Conservation (phyloP, 1,284 basidiomycete species). For the Ustilago sp. region DNA sequence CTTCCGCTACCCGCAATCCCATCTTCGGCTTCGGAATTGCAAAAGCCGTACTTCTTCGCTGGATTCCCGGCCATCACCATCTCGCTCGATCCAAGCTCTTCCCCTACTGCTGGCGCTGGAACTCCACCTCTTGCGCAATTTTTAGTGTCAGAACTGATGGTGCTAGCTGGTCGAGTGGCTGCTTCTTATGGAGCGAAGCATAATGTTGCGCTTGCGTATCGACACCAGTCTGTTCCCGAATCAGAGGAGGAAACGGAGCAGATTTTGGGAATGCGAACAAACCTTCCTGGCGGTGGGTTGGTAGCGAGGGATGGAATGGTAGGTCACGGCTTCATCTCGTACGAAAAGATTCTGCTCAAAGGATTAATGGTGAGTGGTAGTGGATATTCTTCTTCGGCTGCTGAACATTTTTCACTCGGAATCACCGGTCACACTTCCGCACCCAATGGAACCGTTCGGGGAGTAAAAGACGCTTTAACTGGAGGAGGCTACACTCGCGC, state of each 20-base stretch:
- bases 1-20: conserved; percentile 30
- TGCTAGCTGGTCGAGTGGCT: conserved; percentile 81
- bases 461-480: conserved; percentile 23
- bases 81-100: conserved; percentile 3
- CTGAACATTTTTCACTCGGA: conserved; percentile 80
- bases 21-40: background rate
- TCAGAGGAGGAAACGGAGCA: conserved; percentile 48
- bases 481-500: conserved; percentile 77
- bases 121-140: conserved; percentile 27
- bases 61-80: conserved; percentile 50
- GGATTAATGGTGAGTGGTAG: conserved; percentile 24
- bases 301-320: conserved; percentile 6
- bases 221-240: conserved; percentile 72
- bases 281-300: conserved; percentile 43
- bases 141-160: conserved; percentile 85
- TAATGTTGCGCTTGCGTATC: conserved; percentile 78
- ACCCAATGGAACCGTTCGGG: background rate
- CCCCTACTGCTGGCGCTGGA: background rate
- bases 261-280: conserved; percentile 62
- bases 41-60: conserved; percentile 45
- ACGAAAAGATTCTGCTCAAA: conserved; percentile 24
- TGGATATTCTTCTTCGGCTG: conserved; percentile 69
- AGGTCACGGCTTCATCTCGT: conserved; percentile 38
- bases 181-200: conserved; percentile 79
- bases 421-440: conserved; percentile 72